Percentiles rank a stretch among this genome's conserved stretches.
These are phyloP conservation scores for Blastocystis sp. DNA, from an alignment of 352 stramenopile species.

Conservation along the genomic window DNA sequence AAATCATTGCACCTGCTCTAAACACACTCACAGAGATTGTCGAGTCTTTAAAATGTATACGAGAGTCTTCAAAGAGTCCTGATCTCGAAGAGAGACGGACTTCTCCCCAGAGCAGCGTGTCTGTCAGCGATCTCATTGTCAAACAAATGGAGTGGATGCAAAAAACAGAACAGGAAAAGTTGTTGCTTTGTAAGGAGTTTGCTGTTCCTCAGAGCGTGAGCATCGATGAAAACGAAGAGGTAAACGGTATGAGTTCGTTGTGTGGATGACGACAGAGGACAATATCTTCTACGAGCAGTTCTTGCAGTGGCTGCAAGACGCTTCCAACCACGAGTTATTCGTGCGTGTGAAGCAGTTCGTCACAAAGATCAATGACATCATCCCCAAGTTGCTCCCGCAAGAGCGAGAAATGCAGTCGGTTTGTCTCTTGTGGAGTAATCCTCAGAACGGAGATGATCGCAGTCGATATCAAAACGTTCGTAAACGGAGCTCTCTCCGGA, in stretches of 20 bases:
- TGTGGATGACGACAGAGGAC: neutral
- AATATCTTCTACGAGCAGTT: conserved; percentile 43
- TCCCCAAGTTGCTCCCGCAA: neutral
- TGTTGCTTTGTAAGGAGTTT: neutral
- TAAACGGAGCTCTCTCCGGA: neutral
- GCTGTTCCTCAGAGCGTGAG: neutral
- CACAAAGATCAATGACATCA: neutral
- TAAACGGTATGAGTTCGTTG: neutral
- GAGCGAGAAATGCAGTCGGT: conserved; percentile 21
- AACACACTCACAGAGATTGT: neutral
- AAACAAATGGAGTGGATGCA: conserved; percentile 11
- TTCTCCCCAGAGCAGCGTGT: neutral
- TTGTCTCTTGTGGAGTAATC: neutral
- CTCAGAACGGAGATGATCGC: neutral
- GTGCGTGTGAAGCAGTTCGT: conserved; percentile 37
- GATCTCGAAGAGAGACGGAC: neutral
- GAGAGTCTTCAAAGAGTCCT: neutral
- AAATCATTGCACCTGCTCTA: conserved; percentile 35
- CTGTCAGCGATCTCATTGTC: neutral
- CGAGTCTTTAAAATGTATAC: neutral
- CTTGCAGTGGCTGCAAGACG: neutral
- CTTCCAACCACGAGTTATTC: conserved; percentile 13
- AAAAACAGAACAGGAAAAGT: neutral
- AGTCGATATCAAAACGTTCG: neutral
- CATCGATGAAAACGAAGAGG: conserved; percentile 38